Conservation (phyloP, 208 protist species). For the Acanthamoeba culbertsoni region DNA sequence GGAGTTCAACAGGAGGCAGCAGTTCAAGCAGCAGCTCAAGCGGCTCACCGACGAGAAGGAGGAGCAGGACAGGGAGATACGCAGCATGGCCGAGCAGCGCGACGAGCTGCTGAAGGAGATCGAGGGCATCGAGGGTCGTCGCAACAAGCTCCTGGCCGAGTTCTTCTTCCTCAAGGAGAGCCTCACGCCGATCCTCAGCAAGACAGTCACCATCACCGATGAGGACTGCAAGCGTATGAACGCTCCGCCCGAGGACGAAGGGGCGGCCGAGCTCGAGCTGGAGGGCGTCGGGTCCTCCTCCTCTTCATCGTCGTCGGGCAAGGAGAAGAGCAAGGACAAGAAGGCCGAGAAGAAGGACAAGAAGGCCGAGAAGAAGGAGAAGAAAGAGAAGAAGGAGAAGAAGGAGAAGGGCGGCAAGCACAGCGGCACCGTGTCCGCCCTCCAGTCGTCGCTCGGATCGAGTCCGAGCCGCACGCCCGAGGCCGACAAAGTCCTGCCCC, state of each 20-base stretch:
- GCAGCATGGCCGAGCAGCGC: background rate
- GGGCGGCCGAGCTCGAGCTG: background rate
- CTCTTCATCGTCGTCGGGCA: background rate
- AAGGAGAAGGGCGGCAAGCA: background rate
- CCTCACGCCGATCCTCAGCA: constrained; percentile 7
- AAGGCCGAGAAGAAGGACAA: constrained; percentile 1
- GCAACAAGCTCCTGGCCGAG: background rate
- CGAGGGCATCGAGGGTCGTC: background rate
- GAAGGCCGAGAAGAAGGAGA: background rate
- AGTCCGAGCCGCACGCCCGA: background rate
- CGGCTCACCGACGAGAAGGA: background rate
- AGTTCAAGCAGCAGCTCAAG: constrained; percentile 27
- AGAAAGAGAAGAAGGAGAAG: background rate
- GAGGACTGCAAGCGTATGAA: background rate
- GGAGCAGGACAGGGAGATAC: background rate
- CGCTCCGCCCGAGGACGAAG: background rate
- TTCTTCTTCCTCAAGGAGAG: constrained; percentile 10
- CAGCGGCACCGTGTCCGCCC: background rate
- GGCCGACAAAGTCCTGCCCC: background rate
- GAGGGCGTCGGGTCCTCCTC: no score
- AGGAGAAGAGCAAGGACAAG: background rate
- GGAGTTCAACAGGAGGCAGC: background rate
- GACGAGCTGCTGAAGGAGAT: constrained; percentile 2
- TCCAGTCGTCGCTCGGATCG: background rate
- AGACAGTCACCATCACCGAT: background rate